phyloP scores from a whole-genome alignment of 805 yeast species.

The Limtongozyma cylindracea region DNA sequence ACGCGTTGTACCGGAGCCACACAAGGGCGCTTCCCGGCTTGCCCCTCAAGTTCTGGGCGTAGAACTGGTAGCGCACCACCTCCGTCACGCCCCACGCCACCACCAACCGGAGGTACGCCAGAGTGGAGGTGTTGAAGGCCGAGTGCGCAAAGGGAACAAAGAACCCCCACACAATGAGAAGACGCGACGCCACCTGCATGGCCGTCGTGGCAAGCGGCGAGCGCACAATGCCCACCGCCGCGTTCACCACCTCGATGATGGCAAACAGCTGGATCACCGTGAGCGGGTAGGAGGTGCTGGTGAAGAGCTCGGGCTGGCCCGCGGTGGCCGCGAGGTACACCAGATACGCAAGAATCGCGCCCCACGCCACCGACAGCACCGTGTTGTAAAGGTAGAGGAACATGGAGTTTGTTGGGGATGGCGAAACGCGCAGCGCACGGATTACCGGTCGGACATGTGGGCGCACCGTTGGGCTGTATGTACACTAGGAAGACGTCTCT shows the following conservation, averaged over 20 bases:
- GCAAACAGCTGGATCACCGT: conserved; percentile 61
- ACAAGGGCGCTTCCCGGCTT: conserved; percentile 32
- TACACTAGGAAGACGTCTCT: no score
- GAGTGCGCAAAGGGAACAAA: conserved; percentile 51
- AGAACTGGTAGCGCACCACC: conserved; percentile 68
- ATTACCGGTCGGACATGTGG: no score
- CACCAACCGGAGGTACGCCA: conserved; percentile 42
- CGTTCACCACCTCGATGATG: conserved; percentile 53
- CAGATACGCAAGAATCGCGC: conserved; percentile 13
- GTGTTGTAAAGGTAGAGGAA: conserved; percentile 7
- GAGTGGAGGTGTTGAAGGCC: conserved; percentile 29
- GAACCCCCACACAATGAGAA: conserved; percentile 64
- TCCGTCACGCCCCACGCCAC: conserved; percentile 93
- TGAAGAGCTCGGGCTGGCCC: conserved; percentile 47
- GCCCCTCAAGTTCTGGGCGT: conserved; percentile 37
- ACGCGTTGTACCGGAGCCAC: conserved; percentile 62
- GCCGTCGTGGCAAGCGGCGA: conserved; percentile 68
- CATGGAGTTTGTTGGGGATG: no score
- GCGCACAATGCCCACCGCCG: conserved; percentile 56
- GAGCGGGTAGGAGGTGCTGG: conserved; percentile 27
- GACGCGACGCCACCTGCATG: conserved; percentile 72
- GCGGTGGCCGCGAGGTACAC: conserved; percentile 8
- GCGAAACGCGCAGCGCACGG: no score
- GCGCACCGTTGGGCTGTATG: no score
- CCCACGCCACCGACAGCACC: conserved; percentile 15